Evolutionary conservation across 108 stramenopile genomes (phyloP), one percentile per base, ranked within the genome.

Genomic region (Discostella stelligeroides): DNA sequence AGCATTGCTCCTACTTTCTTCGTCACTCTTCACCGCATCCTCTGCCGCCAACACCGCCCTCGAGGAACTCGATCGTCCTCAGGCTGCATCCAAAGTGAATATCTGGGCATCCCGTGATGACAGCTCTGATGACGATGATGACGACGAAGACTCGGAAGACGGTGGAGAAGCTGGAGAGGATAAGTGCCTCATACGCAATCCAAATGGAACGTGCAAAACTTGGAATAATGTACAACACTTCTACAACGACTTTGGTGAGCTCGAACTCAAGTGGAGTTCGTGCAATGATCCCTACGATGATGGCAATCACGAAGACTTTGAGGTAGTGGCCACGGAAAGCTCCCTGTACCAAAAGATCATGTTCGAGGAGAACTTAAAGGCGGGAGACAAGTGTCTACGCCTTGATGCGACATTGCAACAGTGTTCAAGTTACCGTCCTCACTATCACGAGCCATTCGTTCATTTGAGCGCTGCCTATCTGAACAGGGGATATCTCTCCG

Each of bases 261-360:
- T 77, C 18, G 76, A 77, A 66, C 56, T 77, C 56, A 77, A 77
- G 49, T 77, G 76, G 76, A 43, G 50, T 25, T 77, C 76, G 6
- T 77, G 76, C 51, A 57, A 77, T 50, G 68, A 70, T 25, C 63
- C 68, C n/a, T 70, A 77, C 15, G 76, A 61, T 24, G 76, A 61
- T 41, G 75, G 63, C 57, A 40, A 41, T 17, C 66, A 82, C 42
- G 70, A 79, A 45, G 68, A 76, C 51, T 82, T 73, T 57, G 49
- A 75, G 45, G 48, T 59, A 45, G 73, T 75, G 14, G 59, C 77
- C 4, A 49, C 20, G 15, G 72, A 79, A 42, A 56, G 57, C 0
- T 70, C 68, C 2, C 37, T 76, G 18, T 76, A 76, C 40, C 75
- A 76, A 40, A 51, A 14, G 4, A 38, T 76, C 7, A 69, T 76